phyloP scores from a whole-genome alignment of 495 filamentous ascomycete species.

The Aspergillus sparsus region DNA sequence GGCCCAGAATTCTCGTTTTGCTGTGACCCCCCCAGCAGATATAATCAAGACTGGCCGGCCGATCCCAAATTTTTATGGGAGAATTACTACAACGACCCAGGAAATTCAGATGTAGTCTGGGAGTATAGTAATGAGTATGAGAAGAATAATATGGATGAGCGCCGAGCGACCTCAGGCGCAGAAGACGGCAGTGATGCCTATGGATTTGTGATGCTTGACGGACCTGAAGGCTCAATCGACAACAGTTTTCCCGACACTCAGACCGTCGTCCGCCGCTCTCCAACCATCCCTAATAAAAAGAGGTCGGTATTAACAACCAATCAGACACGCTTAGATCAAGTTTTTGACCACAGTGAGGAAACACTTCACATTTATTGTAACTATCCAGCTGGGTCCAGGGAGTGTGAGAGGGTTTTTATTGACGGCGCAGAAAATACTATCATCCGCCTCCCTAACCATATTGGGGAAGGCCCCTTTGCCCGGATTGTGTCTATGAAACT shows the following conservation, averaged over 20 bases:
- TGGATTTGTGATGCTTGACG: slow-evolving; percentile 41
- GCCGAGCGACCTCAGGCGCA: slow-evolving; percentile 17
- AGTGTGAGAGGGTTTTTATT: slow-evolving; percentile 28
- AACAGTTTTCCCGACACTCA: slow-evolving; percentile 26
- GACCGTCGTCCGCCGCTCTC: slow-evolving; percentile 22
- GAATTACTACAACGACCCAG: slow-evolving; percentile 25
- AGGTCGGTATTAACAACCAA: slow-evolving; percentile 31
- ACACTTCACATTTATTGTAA: slow-evolving; percentile 34
- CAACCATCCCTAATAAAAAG: slow-evolving; percentile 22
- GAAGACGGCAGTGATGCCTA: slow-evolving; percentile 35
- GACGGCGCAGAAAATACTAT: slow-evolving; percentile 35
- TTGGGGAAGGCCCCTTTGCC: slow-evolving; percentile 36
- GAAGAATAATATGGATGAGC: slow-evolving; percentile 17
- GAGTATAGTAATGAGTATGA: slow-evolving; percentile 13
- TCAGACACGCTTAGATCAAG: slow-evolving; percentile 27
- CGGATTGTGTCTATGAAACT: slow-evolving; percentile 28
- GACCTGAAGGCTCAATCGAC: slow-evolving; percentile 33
- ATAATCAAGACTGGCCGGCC: slow-evolving; percentile 34
- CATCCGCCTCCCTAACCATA: slow-evolving; percentile 32
- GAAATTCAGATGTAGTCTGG: slow-evolving; percentile 13
- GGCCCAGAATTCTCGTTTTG: slow-evolving; percentile 19
- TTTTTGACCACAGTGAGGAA: slow-evolving; percentile 32
- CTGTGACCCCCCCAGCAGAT: slow-evolving; percentile 30
- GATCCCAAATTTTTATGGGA: slow-evolving; percentile 32
- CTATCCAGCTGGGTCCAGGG: slow-evolving; percentile 21